phyloP scores from a whole-genome alignment of 2,329 filamentous ascomycete species.

The Ascochyta pisi region DNA sequence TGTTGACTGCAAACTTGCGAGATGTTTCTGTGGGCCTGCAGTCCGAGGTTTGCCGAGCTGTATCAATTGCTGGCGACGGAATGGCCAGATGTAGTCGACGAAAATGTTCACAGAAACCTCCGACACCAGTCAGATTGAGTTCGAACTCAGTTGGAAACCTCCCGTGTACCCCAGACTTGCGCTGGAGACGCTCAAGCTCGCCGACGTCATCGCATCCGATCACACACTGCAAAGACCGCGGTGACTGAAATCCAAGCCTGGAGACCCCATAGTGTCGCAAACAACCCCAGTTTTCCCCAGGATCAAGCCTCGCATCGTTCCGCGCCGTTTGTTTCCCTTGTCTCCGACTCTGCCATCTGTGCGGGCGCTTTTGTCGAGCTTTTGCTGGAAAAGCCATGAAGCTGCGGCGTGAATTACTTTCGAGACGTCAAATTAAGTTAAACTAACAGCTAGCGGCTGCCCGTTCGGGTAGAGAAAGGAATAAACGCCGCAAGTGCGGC shows the following conservation, averaged over 20 bases:
- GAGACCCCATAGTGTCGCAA: conserved; percentile 19
- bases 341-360: neutral
- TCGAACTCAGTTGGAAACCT: neutral
- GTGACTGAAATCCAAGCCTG: conserved; percentile 11
- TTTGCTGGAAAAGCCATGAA: neutral
- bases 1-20: conserved; percentile 18
- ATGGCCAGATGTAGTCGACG: neutral
- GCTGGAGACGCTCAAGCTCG: neutral
- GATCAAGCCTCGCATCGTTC: conserved; percentile 28
- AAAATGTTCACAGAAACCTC: neutral
- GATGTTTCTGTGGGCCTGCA: conserved; percentile 25
- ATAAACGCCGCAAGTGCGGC: conserved; percentile 1
- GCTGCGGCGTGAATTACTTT: conserved; percentile 2
- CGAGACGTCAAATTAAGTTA: neutral
- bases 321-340: conserved; percentile 22
- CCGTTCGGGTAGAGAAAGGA: neutral
- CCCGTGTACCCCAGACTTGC: neutral
- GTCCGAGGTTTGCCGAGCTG: conserved; percentile 23
- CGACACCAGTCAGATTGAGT: neutral
- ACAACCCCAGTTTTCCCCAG: conserved; percentile 30
- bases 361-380: neutral
- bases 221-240: conserved; percentile 13
- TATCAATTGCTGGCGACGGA: neutral
- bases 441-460: neutral
- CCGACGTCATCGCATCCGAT: conserved; percentile 12